Base-by-base conservation (phyloP, 1,284 basidiomycete species). In the Ustilago vetiveriae region DNA sequence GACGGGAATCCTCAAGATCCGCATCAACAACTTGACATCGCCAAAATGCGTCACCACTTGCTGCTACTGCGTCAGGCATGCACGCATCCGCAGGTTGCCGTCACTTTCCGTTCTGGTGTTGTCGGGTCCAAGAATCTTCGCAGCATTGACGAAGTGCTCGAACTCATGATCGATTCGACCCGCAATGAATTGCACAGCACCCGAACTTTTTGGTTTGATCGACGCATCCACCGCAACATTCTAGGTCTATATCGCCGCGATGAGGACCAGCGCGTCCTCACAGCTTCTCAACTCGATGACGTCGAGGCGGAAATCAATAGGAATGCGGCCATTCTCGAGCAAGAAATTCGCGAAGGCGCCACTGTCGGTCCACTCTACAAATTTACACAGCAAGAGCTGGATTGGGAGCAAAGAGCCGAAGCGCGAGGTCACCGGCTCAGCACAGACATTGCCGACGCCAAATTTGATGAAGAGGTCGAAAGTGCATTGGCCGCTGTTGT, bases 141-240 rank as follows among this genome's bases (percentile, higher is more conserved):
- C 32, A 73, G 69, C 51, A 78, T 81, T 45, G 75, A 79, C 22
- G 75, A 80, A 21, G 78, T 80, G 27, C 71, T 81, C 11, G 68
- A 60, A 10, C 57, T 76, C 23, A 81, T 81, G 79, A 55, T 72
- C 30, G 79, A 79, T 26, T 57, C 62, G 37, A 60, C 73, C 7
- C 43, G 48, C 16, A 47, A 37, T 10, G 75, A 79, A 16, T 46
- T 72, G 8, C 47, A 58, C 29, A 62, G 68, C 26, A 51, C 37
- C 13, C 50, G 63, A 10, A 59, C 55, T 16, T 42, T 45, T 4
- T 54, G 72, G 38, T 56, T 57, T 16, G 56, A 59, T 23, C 57
- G 56, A 10, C 57, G 59, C 33, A 76, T 81, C 21, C 64, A 68
- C 46, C 56, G 66, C 24, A 74, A 69, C 19, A 57, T 75, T 6